Evolutionary conservation across 306 rosid species (phyloP).

Genomic region (Begonia masoniana): DNA sequence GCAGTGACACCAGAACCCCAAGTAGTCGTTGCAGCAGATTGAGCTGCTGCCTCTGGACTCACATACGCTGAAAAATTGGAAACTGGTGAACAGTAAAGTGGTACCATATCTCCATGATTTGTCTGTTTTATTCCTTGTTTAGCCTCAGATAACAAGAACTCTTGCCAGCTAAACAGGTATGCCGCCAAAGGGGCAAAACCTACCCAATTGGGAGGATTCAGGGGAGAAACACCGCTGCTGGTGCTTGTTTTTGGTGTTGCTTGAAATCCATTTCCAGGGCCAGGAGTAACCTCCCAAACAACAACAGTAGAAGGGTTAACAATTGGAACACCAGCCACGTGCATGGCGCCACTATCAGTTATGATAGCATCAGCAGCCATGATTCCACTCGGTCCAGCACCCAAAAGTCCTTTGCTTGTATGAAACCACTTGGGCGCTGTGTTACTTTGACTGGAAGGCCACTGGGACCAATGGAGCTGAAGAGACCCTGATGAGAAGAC

Average conservation of each 20-base stretch:
- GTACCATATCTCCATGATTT: constrained; percentile 57
- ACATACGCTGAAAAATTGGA: constrained; percentile 98
- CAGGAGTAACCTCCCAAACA: constrained; percentile 99
- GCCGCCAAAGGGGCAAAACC: constrained; percentile 93
- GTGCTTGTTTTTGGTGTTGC: constrained; percentile 59
- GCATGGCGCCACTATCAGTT: constrained; percentile 96
- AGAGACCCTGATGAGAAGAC: constrained; percentile 97
- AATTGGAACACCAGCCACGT: constrained; percentile 96
- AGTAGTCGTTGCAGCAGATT: constrained; percentile 96
- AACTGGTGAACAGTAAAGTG: constrained; percentile 88
- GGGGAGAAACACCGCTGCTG: constrained; percentile 53
- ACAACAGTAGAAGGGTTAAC: constrained; percentile 97
- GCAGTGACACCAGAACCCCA: constrained; percentile 99
- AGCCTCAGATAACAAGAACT: constrained; percentile 60
- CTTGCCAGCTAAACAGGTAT: constrained; percentile 95
- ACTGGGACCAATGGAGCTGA: constrained; percentile 96
- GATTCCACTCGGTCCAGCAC: constrained; percentile 98
- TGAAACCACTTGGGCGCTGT: constrained; percentile 69
- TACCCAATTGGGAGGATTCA: constrained; percentile 63
- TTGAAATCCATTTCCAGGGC: constrained; percentile 92
- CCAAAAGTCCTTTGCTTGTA: constrained; percentile 95
- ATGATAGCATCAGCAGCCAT: constrained; percentile 99
- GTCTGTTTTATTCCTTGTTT: constrained; percentile 68
- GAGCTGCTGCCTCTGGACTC: constrained; percentile 96
- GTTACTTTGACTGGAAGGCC: constrained; percentile 76